Conservation (phyloP, 2,329 filamentous ascomycete genomes). For the Ceratocystis huliohia region DNA sequence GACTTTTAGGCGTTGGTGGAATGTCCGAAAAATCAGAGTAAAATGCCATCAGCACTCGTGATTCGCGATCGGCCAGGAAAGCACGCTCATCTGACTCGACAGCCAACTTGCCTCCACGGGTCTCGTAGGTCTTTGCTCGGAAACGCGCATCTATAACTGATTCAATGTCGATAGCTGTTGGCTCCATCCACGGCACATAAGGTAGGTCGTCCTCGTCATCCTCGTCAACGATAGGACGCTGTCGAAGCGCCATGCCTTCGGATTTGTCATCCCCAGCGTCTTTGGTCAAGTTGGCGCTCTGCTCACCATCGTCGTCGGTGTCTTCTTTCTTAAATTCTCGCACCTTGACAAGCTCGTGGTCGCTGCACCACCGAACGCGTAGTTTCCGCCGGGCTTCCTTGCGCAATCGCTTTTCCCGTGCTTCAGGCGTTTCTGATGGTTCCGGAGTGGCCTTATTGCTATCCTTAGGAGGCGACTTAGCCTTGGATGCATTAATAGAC, state of each 20-base stretch:
- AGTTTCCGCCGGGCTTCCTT: conserved; percentile 60
- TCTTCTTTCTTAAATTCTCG: conserved; percentile 60
- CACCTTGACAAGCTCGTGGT: conserved; percentile 52
- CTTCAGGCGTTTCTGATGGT: conserved; percentile 51
- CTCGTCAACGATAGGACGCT: conserved; percentile 41
- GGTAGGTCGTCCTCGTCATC: conserved; percentile 46
- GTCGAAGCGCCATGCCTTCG: conserved; percentile 57
- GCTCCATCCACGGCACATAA: conserved; percentile 41
- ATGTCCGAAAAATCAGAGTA: conserved; percentile 44
- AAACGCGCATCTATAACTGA: conserved; percentile 35
- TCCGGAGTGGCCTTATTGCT: conserved; percentile 34
- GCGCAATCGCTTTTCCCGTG: conserved; percentile 53
- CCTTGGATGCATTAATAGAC: conserved; percentile 35
- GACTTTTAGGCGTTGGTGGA: conserved; percentile 44
- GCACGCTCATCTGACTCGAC: conserved; percentile 45
- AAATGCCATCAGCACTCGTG: conserved; percentile 47
- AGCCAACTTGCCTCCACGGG: conserved; percentile 39
- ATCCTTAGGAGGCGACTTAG: conserved; percentile 36
- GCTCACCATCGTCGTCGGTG: conserved; percentile 44
- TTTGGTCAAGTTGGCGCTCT: conserved; percentile 53
- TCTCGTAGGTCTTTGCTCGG: conserved; percentile 38
- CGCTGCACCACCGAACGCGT: conserved; percentile 58
- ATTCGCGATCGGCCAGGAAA: conserved; percentile 44
- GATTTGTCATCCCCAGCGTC: conserved; percentile 61
- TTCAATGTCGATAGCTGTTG: conserved; percentile 35